Base-by-base conservation (phyloP, 306 rosid genomes). In the Vigna mungo region DNA sequence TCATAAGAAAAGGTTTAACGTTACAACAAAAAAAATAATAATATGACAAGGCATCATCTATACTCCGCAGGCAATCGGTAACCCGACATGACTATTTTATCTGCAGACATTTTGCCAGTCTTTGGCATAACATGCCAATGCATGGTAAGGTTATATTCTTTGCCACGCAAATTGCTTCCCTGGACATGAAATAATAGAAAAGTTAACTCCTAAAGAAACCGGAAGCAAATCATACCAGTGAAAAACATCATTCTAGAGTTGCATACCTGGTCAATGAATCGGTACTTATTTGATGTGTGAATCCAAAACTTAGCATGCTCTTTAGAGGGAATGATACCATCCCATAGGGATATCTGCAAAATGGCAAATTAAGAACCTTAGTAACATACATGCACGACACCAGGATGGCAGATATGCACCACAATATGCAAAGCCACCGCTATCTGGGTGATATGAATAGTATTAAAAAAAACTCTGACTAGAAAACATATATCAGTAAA, bases 71-170 rank as follows among this genome's bases (percentile, higher is more conserved):
- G 97, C 88, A 95, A 85, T 72, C 85, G 84, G 74, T 90, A 95
- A 59, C 97, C 96, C 4, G 96, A 83, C 86, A 92, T 83, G 68
- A 87, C 93, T 52, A 91, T 78, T 85, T 91, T 92, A 87, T 89
- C 85, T 1, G 85, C 96, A 56, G 74, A 85, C 98, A 92, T 95
- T 83, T 92, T 95, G 49, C 99, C 99, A 21, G 97, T 90, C 90
- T 92, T 92, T 61, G 99, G 99, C 99, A 95, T 95, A 41, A 92
- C 92, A 68, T 95, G 99, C 99, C 99, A 95, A 85, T 95, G 99
- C 89, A 95, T 30, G 30, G 99, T 92, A 82, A 95, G 75, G 91
- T 95, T 95, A 79, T 86, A 91, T 30, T 86, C 97, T 84, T 91
- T 92, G 18, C 97, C 94, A 3, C 94, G 90, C 71, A 92, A 85